These are phyloP conservation scores for Trichomonas tenax DNA, from an alignment of 208 protist genomes.

Conservation along the genomic window DNA sequence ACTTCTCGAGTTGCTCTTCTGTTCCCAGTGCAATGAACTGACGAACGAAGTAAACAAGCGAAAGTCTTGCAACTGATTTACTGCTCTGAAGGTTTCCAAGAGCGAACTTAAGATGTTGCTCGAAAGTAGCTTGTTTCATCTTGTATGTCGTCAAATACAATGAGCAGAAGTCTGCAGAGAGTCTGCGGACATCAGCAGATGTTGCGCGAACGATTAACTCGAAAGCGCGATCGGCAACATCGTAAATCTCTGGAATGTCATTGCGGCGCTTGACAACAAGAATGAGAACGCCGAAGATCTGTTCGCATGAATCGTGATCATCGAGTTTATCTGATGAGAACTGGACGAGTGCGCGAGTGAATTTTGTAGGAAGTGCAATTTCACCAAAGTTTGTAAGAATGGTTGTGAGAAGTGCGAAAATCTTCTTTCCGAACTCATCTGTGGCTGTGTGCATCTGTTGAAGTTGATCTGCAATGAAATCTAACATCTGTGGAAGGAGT, in stretches of 20 bases:
- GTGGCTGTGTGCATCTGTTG: background rate
- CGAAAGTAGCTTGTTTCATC: background rate
- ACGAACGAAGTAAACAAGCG: background rate
- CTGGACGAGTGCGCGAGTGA: background rate
- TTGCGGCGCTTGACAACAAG: background rate
- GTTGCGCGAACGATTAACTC: background rate
- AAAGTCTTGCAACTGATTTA: background rate
- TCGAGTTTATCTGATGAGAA: background rate
- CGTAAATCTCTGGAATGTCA: slow-evolving; percentile 19
- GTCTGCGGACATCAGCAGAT: background rate
- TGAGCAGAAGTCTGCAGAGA: background rate
- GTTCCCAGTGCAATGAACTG: background rate
- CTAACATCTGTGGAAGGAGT: background rate
- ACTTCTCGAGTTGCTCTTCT: background rate
- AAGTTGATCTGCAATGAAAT: background rate
- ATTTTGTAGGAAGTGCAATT: background rate
- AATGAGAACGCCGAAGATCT: background rate
- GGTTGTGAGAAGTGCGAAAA: background rate
- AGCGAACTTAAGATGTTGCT: background rate
- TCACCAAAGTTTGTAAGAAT: background rate
- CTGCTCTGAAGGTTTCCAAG: background rate
- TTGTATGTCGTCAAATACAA: background rate
- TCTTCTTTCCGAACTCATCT: background rate
- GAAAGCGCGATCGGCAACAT: background rate
- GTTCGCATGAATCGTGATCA: background rate